Evolutionary conservation across 2,329 filamentous ascomycete species (phyloP).

Genomic region (Colletotrichum destructivum): DNA sequence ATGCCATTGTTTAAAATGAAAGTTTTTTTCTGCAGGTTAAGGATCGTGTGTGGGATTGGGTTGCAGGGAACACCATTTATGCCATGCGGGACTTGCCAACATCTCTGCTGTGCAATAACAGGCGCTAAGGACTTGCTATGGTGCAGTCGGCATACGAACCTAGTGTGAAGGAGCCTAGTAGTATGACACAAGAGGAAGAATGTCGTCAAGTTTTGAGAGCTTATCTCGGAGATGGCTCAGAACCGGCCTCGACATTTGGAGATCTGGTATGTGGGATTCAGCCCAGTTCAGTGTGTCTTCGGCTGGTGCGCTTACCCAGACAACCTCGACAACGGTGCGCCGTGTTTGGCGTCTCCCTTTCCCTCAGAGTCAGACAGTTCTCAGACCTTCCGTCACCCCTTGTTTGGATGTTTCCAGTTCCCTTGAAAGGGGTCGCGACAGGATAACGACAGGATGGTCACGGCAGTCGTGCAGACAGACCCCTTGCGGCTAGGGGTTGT

Average conservation of each 20-base stretch:
- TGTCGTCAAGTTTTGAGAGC: background rate
- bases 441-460: constrained; percentile 17
- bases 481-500: constrained; percentile 14
- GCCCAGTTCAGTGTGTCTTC: constrained; percentile 9
- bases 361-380: constrained; percentile 20
- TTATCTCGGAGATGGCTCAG: constrained; percentile 1
- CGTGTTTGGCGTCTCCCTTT: constrained; percentile 18
- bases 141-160: background rate
- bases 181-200: background rate
- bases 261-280: constrained; percentile 13
- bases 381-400: constrained; percentile 27
- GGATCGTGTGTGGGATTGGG: background rate
- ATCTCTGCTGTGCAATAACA: constrained; percentile 4
- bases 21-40: constrained; percentile 19
- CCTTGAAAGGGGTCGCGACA: constrained; percentile 35
- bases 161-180: background rate
- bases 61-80: constrained; percentile 24
- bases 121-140: constrained; percentile 9
- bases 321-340: background rate
- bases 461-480: background rate
- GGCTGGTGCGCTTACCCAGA: constrained; percentile 29
- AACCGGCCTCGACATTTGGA: constrained; percentile 9
- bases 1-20: constrained; percentile 9
- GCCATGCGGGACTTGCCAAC: constrained; percentile 10
- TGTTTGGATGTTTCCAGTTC: constrained; percentile 23